A percentile compares a stretch with the other conserved stretches of the same genome.
phyloP scores from a whole-genome alignment of 1,284 basidiomycete genomes.

The Golubevia pallescens region DNA sequence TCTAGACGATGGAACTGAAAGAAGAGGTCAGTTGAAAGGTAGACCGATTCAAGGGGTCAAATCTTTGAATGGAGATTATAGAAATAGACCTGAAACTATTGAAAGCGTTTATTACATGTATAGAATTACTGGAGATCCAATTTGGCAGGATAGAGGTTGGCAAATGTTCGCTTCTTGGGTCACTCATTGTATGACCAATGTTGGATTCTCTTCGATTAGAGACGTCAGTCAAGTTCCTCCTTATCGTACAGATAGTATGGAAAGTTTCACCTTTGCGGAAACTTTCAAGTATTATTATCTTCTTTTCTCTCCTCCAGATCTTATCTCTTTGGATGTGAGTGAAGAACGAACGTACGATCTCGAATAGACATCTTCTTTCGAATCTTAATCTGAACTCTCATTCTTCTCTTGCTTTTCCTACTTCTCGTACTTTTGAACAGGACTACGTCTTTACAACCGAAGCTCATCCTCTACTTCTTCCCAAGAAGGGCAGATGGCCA shows the following conservation, averaged over 20 bases:
- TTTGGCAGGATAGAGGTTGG: constrained; percentile 58
- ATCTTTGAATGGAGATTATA: constrained; percentile 23
- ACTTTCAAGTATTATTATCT: constrained; percentile 63
- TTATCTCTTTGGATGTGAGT: constrained; percentile 58
- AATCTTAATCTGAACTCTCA: no score
- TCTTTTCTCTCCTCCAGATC: constrained; percentile 59
- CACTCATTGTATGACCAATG: constrained; percentile 51
- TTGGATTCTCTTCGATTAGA: constrained; percentile 41
- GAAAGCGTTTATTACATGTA: constrained; percentile 63
- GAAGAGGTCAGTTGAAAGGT: constrained; percentile 38
- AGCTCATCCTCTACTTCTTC: constrained; percentile 56
- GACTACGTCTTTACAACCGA: constrained; percentile 63
- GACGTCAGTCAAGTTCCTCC: constrained; percentile 44
- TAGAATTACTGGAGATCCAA: constrained; percentile 55
- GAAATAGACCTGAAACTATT: constrained; percentile 61
- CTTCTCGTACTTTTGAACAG: no score
- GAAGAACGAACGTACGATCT: no score
- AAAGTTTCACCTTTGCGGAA: constrained; percentile 59
- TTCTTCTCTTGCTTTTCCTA: no score
- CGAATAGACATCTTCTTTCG: no score
- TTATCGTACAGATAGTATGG: constrained; percentile 43
- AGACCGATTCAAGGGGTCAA: constrained; percentile 42
- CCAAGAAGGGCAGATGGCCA: constrained; percentile 38
- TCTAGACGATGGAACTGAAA: constrained; percentile 30
- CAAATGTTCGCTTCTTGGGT: constrained; percentile 64